Evolutionary conservation across 1,284 basidiomycete species (phyloP), one percentile per base, ranked within the genome.

Genomic region (Phaffia rhodozyma): DNA sequence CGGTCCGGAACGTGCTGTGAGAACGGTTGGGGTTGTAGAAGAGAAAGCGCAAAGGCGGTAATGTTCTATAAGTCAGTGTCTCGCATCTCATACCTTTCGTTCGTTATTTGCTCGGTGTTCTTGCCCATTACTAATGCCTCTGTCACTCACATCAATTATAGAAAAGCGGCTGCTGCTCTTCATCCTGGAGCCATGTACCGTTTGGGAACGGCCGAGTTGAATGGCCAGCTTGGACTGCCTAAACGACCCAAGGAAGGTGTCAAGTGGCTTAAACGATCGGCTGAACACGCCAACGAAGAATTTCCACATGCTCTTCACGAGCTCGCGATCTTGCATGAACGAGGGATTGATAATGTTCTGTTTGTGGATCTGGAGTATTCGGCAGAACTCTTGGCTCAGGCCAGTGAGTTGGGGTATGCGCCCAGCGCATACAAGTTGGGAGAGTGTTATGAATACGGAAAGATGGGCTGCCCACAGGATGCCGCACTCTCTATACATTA

Each of bases 401-500:
- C 92, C 25, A 85, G 89, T 0, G 94, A 98, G 76, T 81, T 98
- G 57, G 92, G 92, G 16, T 97, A 97, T 76, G 91, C 94, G 7
- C 91, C 94, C 2, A 91, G 88, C 71, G 94, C 94, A 54, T 92
- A 94, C 78, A 86, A 92, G 70, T 79, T 98, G 63, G 94, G 94
- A 54, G 94, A 98, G 77, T 97, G 94, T 76, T 98, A 98, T 76
- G 94, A 98, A 79, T 98, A 97, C 76, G 96, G 94, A 51, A 92
- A 92, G 79, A 89, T 97, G 85, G 92, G 91, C 20, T 98, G 94
- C 72, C 94, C 94, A n/a, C 89, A 93, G 73, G 94, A 98, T 74
- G 84, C 92, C 1, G 94, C 96, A 23, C 80, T 98, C 65, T 93
- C 89, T 58, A 98, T 98, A 71, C 94, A 98, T 78, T 98, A 97